phyloP scores from a whole-genome alignment of 345 rosid genomes.

The Microcos paniculata region DNA sequence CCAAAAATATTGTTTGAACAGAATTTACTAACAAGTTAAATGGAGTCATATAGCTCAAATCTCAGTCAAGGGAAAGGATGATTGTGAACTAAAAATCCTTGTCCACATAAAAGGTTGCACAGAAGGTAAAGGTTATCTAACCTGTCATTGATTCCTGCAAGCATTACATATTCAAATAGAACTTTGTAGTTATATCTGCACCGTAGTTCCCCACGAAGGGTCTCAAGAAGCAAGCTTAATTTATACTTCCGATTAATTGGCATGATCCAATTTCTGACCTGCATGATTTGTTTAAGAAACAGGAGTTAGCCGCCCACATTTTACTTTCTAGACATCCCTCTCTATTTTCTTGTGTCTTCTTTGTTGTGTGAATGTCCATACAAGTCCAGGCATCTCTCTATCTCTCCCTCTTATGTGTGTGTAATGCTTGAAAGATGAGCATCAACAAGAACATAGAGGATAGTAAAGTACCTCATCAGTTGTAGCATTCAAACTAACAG shows the following conservation, averaged over 20 bases:
- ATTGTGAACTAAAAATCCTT: not conserved
- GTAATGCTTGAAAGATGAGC: not conserved
- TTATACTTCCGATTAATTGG: slow-evolving; percentile 86
- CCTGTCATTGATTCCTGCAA: slow-evolving; percentile 92
- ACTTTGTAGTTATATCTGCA: slow-evolving; percentile 72
- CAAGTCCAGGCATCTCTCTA: not conserved
- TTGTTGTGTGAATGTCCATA: not conserved
- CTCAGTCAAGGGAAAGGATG: not conserved
- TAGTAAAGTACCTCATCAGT: slow-evolving; percentile 78
- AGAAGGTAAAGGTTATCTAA: slow-evolving; percentile 20
- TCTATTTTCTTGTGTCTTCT: not conserved
- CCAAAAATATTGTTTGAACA: not conserved
- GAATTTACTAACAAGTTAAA: not conserved
- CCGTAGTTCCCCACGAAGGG: slow-evolving; percentile 70
- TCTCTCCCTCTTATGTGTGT: not conserved
- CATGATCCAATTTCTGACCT: slow-evolving; percentile 97
- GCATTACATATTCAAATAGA: slow-evolving; percentile 88
- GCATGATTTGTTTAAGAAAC: slow-evolving; percentile 22
- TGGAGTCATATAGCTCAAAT: not conserved
- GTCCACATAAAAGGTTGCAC: not conserved
- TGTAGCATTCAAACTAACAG: slow-evolving; percentile 95
- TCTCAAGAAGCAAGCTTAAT: slow-evolving; percentile 70
- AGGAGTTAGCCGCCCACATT: slow-evolving; percentile 8
- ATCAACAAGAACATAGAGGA: slow-evolving; percentile 4
- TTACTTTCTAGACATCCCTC: not conserved